Evolutionary conservation across 257 asterid species (phyloP), one percentile per base, ranked within the genome.

Genomic region (Rehmannia glutinosa): DNA sequence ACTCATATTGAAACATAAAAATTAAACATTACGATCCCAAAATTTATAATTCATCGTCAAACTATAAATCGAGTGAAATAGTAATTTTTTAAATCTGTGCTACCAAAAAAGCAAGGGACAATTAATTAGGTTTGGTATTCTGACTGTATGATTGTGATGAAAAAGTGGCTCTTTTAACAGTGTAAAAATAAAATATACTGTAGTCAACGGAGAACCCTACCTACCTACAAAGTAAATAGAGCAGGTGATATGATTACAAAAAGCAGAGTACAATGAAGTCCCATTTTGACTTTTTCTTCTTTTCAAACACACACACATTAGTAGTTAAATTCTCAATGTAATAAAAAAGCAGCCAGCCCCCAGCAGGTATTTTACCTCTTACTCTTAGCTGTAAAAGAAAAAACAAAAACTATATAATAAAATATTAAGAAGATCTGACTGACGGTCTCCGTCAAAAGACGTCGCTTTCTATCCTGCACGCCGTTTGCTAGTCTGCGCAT

Each of bases 401-500:
- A 38, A 38, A 38, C 43, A 38, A 9, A 10, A 7, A 36, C 8
- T 30, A 2, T 2, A 30, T 30, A 30, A 32, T 32, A n/a, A n/a
- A n/a, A n/a, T n/a, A n/a, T n/a, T n/a, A n/a, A n/a, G n/a, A 3
- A 2, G 0, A 1, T 6, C 6, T 3, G 43, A 38, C 20, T 35
- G 45, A 60, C 63, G 55, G 69, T 70, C 62, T 46, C 76, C 75
- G 75, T 69, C 59, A 47, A 69, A 25, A 39, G 27, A 23, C 49
- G 64, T 60, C 70, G 25, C 58, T 62, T 27, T 42, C 73, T 21
- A 32, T 11, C 46, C 54, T 60, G 76, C 73, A 59, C 76, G 73
- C 69, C 78, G 80, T 71, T 73, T 47, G 71, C 71, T 62, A 73
- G 25, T 30, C 24, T 70, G n/a, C 8, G 61, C 73, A 38, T 74